phyloP scores from a whole-genome alignment of 805 yeast genomes.

The Hanseniaspora vineae region DNA sequence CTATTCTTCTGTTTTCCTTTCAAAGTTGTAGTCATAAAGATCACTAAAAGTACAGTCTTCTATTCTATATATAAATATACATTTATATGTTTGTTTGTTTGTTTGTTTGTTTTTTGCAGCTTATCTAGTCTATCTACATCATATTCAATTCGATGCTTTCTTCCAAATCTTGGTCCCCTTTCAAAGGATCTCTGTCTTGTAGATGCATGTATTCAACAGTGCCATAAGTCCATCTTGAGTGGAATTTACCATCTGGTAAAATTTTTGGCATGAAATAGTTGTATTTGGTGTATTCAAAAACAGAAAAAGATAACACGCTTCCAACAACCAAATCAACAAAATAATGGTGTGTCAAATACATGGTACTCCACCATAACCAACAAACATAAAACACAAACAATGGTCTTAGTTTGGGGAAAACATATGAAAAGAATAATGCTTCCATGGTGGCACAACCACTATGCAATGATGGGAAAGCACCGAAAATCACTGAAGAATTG shows the following conservation, averaged over 20 bases:
- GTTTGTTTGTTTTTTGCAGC: background rate
- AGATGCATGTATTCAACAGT: constrained; percentile 3
- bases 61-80: background rate
- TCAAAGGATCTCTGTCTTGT: constrained; percentile 3
- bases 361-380: constrained; percentile 97
- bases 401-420: constrained; percentile 60
- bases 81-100: background rate
- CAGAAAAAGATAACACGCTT: constrained; percentile 60
- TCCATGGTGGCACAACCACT: constrained; percentile 93
- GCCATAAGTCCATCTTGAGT: constrained; percentile 6
- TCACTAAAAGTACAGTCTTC: background rate
- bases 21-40: too few species aligned
- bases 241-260: constrained; percentile 3
- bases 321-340: constrained; percentile 93
- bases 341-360: constrained; percentile 95
- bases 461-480: constrained; percentile 81
- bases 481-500: constrained; percentile 87
- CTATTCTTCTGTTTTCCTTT: background rate
- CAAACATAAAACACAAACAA: constrained; percentile 66
- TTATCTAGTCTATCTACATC: background rate
- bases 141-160: background rate
- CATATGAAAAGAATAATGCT: constrained; percentile 69
- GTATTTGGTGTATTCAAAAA: constrained; percentile 58
- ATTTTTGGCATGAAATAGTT: constrained; percentile 42
- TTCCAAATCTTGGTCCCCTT: background rate